These are phyloP conservation scores for Pseudisothecium myosuroides DNA, from an alignment of 225 moss, liverwort and hornwort genomes.

Conservation along the genomic window DNA sequence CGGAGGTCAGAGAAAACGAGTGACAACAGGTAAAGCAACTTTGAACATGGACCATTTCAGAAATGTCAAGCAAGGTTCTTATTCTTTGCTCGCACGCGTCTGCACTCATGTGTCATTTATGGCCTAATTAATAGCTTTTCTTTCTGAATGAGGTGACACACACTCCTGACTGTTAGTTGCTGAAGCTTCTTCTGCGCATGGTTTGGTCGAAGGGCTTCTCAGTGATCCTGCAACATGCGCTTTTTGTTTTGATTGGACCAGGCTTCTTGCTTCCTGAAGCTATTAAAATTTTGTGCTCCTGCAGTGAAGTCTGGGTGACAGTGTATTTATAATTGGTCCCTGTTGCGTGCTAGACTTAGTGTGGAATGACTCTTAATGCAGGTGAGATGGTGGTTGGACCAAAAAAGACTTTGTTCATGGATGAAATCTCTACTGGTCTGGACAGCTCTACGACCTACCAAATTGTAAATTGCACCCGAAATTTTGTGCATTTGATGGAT, in stretches of 20 bases:
- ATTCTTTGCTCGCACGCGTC: neutral
- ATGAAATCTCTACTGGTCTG: conserved; percentile 57
- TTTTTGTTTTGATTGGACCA: neutral
- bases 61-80: neutral
- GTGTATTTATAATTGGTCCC: neutral
- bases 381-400: conserved; percentile 62
- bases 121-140: neutral
- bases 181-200: neutral
- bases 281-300: neutral
- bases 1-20: conserved; percentile 88
- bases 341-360: neutral
- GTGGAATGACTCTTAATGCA: neutral
- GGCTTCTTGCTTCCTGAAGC: neutral
- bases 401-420: conserved; percentile 56
- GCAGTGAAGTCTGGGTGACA: neutral
- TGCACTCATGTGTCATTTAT: neutral
- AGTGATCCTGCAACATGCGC: neutral
- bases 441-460: conserved; percentile 53
- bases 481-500: conserved; percentile 50
- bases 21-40: conserved; percentile 48
- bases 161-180: neutral
- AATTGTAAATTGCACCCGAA: conserved; percentile 47
- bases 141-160: neutral
- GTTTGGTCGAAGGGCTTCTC: neutral
- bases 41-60: neutral